A percentile compares a stretch with the other conserved stretches of the same genome.
Evolutionary conservation across 1,284 basidiomycete species (phyloP).

Genomic region (Waitea zeae): DNA sequence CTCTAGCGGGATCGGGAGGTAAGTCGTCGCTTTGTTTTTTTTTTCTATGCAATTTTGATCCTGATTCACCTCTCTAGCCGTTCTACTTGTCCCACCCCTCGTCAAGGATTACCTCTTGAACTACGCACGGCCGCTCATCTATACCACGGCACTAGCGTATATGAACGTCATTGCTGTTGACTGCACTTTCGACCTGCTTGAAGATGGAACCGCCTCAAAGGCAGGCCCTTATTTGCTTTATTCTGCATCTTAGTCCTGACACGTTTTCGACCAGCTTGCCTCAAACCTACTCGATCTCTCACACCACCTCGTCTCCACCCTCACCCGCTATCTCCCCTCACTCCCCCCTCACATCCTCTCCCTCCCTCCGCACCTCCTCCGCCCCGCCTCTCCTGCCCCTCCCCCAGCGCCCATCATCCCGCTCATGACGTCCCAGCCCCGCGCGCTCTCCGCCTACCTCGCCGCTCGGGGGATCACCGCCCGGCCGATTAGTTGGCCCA

Average conservation of each 20-base stretch:
- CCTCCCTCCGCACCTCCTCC: slow-evolving; percentile 21
- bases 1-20: slow-evolving; percentile 67
- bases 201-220: slow-evolving; percentile 54
- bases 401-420: slow-evolving; percentile 65
- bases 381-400: slow-evolving; percentile 7
- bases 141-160: slow-evolving; percentile 70
- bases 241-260: neutral
- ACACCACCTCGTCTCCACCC: slow-evolving; percentile 18
- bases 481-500: slow-evolving; percentile 70
- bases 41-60: too few relatives aligned
- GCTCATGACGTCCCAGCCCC: slow-evolving; percentile 60
- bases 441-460: slow-evolving; percentile 51
- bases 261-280: slow-evolving; percentile 25
- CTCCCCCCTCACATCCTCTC: slow-evolving; percentile 25
- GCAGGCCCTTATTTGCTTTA: too few relatives aligned
- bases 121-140: slow-evolving; percentile 84
- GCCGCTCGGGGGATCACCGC: slow-evolving; percentile 45
- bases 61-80: slow-evolving; percentile 32
- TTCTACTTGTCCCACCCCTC: slow-evolving; percentile 55
- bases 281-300: too few relatives aligned
- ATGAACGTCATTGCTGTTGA: slow-evolving; percentile 60
- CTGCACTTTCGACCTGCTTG: slow-evolving; percentile 66
- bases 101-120: slow-evolving; percentile 80
- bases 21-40: slow-evolving; percentile 14
- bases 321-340: slow-evolving; percentile 12